A percentile compares a stretch with the other conserved stretches of the same genome.
phyloP scores from a whole-genome alignment of 495 filamentous ascomycete genomes.

The Hypoxylon fragiforme region DNA sequence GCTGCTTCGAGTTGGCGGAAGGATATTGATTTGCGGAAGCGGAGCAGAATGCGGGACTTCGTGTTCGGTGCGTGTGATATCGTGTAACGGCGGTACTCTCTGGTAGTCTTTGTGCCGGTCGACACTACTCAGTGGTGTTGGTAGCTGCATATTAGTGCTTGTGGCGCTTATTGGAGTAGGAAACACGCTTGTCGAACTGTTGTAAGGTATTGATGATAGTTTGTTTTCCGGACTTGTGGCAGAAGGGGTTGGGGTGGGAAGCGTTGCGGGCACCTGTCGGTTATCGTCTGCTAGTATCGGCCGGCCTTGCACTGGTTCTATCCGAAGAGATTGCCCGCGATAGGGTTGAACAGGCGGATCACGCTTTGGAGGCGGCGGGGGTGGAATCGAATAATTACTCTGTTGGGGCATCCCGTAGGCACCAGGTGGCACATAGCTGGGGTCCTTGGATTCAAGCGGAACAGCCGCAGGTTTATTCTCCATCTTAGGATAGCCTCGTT shows the following conservation, averaged over 20 bases:
- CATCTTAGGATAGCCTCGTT: slow-evolving; percentile 70
- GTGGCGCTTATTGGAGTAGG: slow-evolving; percentile 59
- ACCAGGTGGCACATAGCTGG: slow-evolving; percentile 60
- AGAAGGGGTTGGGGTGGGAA: slow-evolving; percentile 47
- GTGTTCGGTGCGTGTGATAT: slow-evolving; percentile 53
- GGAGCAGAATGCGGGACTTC: slow-evolving; percentile 40
- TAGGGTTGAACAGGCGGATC: slow-evolving; percentile 53
- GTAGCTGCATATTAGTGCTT: slow-evolving; percentile 50
- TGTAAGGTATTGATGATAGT: slow-evolving; percentile 56
- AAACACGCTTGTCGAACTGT: slow-evolving; percentile 48
- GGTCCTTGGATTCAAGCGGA: slow-evolving; percentile 84
- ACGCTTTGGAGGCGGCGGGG: slow-evolving; percentile 45
- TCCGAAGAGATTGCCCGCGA: slow-evolving; percentile 56
- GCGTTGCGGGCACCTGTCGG: slow-evolving; percentile 51
- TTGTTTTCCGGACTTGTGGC: slow-evolving; percentile 58
- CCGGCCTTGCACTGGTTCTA: slow-evolving; percentile 58
- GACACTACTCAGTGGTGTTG: slow-evolving; percentile 39
- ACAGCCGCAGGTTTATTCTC: slow-evolving; percentile 66
- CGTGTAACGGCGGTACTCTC: slow-evolving; percentile 58
- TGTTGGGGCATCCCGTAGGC: slow-evolving; percentile 60
- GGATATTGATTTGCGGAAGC: slow-evolving; percentile 48
- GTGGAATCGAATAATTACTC: slow-evolving; percentile 41
- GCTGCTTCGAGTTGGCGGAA: slow-evolving; percentile 53
- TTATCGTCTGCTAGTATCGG: slow-evolving; percentile 54
- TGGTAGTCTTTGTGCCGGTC: slow-evolving; percentile 54